Evolutionary conservation across 345 rosid species (phyloP), one percentile per base, ranked within the genome.

Genomic region (Isatis tinctoria): DNA sequence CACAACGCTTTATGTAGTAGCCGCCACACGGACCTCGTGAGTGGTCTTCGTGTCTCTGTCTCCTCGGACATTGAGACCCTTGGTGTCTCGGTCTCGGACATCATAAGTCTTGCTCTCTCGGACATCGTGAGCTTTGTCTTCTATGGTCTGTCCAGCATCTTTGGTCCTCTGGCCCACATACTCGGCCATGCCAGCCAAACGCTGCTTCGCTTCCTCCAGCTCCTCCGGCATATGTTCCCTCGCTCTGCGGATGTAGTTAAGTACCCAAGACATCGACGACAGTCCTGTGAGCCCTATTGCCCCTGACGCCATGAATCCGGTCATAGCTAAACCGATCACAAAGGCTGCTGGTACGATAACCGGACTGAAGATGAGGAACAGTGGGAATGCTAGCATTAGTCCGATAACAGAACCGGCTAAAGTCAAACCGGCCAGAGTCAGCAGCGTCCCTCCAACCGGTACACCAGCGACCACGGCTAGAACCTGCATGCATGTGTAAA

Each of bases 361-460:
- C 0, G 92, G 98, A 82, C 97, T 91, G 82, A 83, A 90, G 57
- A 94, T 69, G 43, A 94, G 43, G 39, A 94, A 82, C 36, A 90
- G 60, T 1, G 96, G 95, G 10, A 90, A 86, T 24, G 89, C 70
- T 35, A 89, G 69, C 7, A 80, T 70, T 14, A 88, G 82, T 47
- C 89, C 96, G 7, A 86, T 87, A 11, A 90, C 59, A 4, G 96
- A 82, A n/a, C 87, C 91, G 0, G 84, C 74, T 24, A 91, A 79
- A n/a, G 87, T 82, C 65, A 89, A 24, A 7, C 95, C 97, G 1
- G 95, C 83, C 3, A 91, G 77, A 18, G 84, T 80, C 18, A 91
- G 86, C 49, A 94, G 84, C 13, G 87, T 79, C 18, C 93, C 89
- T 28, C 89, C 86, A 0, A 84, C 64, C 0, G 95, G 97, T 1